Base-by-base conservation (phyloP, 1,284 basidiomycete species). In the Ceratobasidium sp. region DNA sequence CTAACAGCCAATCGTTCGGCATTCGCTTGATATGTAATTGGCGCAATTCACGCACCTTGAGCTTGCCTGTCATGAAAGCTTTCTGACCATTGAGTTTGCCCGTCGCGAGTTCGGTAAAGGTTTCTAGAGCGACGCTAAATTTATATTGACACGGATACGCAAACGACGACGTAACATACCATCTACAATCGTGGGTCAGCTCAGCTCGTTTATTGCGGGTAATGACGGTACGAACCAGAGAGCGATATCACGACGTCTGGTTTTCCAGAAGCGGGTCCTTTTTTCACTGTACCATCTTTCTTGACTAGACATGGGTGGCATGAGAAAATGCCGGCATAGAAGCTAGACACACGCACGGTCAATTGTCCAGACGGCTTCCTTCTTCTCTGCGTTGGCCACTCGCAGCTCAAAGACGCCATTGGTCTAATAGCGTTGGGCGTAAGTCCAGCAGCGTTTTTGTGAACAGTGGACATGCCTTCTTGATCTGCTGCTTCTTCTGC, bases 381-480 rank as follows among this genome's bases (percentile, higher is more conserved):
- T 87, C 78, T 92, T 93, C 43, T 86, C 86, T 22, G 82, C 84
- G 81, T 96, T 95, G 83, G 92, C 90, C 79, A 98, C 88, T 77
- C 90, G 89, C 76, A 98, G 86, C 84, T 97, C 92, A 82, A 98
- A 97, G 82, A 96, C 88, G 78, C 93, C 94, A 81, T 95, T 96
- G 76, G 92, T 94, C 95, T 97, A 78, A 11, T 1, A 63, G 56
- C 22, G 46, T 14, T 29, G 5, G 24, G 27, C 34, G 27, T 22
- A 5, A 11, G 27, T 37, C n/a, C 22, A 6, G 34, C 16, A n/a
- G 34, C 49, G 19, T 24, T 11, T 14, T 14, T n/a, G 43, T 34
- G 16, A 56, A 11, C 19, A 43, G 3, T 62, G 24, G 14, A 54
- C 54, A 43, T 39, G 92, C 95, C 90, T 96, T 96, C 84, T 96